These are phyloP conservation scores for Candida silvicultrix DNA, from an alignment of 805 yeast species.

Conservation along the genomic window DNA sequence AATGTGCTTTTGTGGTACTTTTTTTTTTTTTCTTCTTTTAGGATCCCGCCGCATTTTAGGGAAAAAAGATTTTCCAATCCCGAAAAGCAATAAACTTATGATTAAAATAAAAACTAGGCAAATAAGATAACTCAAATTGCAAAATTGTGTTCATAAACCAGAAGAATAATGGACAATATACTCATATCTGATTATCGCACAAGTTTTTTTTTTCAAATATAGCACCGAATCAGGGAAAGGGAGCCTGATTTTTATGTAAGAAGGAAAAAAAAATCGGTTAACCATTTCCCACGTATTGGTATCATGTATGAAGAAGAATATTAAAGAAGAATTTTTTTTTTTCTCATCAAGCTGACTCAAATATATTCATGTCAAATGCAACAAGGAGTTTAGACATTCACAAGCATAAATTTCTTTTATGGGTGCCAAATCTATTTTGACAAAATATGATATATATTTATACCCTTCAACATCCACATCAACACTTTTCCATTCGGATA, in stretches of 20 bases:
- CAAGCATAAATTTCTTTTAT: neutral
- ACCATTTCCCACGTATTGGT: no score
- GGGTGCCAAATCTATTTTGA: neutral
- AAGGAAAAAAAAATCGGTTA: no score
- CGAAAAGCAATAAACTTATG: neutral
- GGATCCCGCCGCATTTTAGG: neutral
- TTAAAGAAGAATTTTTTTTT: neutral
- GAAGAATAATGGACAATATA: no score
- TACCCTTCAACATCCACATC: neutral
- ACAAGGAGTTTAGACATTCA: neutral
- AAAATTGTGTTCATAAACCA: no score
- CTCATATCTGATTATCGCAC: no score
- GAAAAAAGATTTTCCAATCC: neutral
- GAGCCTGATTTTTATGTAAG: no score
- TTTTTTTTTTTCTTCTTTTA: neutral
- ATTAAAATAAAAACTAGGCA: neutral
- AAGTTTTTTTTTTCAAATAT: no score
- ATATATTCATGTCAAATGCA: neutral
- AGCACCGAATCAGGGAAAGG: neutral
- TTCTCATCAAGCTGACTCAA: neutral
- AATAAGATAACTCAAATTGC: no score
- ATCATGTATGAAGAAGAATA: neutral
- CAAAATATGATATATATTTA: neutral
- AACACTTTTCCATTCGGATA: neutral
- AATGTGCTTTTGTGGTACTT: no score